Evolutionary conservation across 2,329 filamentous ascomycete species (phyloP).

Genomic region (Periconia sp.): DNA sequence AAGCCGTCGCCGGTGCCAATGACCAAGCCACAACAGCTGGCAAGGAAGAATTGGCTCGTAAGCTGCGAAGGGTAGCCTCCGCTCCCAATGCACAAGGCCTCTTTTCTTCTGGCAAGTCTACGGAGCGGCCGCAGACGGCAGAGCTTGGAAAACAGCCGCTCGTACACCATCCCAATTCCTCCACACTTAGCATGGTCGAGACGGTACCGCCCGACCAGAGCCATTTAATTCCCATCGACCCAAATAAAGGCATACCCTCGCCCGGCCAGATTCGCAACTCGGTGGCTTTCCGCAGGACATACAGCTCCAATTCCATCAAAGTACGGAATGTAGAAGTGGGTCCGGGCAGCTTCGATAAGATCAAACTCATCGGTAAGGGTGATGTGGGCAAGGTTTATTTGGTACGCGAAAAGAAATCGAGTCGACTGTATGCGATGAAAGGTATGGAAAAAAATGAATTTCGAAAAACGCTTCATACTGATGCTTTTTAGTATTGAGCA

Average conservation of each 20-base stretch:
- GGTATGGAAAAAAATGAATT: slow-evolving; percentile 58
- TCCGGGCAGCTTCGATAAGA: slow-evolving; percentile 96
- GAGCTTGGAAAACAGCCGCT: slow-evolving; percentile 84
- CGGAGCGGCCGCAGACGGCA: slow-evolving; percentile 75
- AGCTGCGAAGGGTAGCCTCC: slow-evolving; percentile 90
- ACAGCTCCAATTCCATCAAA: slow-evolving; percentile 99
- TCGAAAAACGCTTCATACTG: slow-evolving; percentile 18
- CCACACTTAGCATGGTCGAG: slow-evolving; percentile 59
- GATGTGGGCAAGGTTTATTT: slow-evolving; percentile 98
- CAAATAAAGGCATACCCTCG: slow-evolving; percentile 60
- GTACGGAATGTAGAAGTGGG: slow-evolving; percentile 95
- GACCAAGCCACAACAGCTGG: slow-evolving; percentile 72
- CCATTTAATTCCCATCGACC: slow-evolving; percentile 35
- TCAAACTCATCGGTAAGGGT: slow-evolving; percentile 98
- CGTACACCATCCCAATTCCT: slow-evolving; percentile 56
- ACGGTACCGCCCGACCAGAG: slow-evolving; percentile 34
- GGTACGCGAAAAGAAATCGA: slow-evolving; percentile 96
- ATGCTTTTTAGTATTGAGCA: slow-evolving; percentile 76
- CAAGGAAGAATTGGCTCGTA: slow-evolving; percentile 92
- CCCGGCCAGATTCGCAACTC: slow-evolving; percentile 66
- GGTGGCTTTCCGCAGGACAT: slow-evolving; percentile 86
- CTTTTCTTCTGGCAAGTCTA: slow-evolving; percentile 58
- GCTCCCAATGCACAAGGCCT: slow-evolving; percentile 95
- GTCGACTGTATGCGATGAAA: slow-evolving; percentile 96
- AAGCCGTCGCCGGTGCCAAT: slow-evolving; percentile 65